Percentiles rank a stretch among this genome's conserved stretches.
These are phyloP conservation scores for Termitomyces sp. DNA, from an alignment of 768 basidiomycete species.

Conservation along the genomic window DNA sequence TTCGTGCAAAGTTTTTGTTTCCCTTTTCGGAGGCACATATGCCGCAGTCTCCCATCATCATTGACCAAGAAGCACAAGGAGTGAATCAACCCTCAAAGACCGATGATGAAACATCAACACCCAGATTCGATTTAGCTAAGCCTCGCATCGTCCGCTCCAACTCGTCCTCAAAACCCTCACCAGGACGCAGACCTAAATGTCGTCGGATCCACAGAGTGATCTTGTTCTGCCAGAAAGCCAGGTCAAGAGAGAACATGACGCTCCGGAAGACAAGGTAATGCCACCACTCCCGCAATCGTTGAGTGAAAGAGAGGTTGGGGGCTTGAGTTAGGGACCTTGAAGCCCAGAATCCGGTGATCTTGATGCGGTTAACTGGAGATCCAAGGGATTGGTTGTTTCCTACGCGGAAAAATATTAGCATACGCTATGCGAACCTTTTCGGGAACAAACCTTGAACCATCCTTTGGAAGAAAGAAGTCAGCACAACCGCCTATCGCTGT, in stretches of 20 bases:
- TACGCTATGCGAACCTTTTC: slow-evolving; percentile 20
- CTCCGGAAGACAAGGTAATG: slow-evolving; percentile 61
- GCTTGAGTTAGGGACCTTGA: slow-evolving; percentile 59
- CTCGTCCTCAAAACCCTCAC: slow-evolving; percentile 75
- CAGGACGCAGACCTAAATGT: slow-evolving; percentile 36
- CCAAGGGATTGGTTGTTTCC: slow-evolving; percentile 83
- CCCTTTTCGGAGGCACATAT: background rate
- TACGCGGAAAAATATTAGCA: slow-evolving; percentile 26
- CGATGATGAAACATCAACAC: slow-evolving; percentile 64
- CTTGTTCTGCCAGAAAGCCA: slow-evolving; percentile 66
- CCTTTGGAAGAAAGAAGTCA: slow-evolving; percentile 15
- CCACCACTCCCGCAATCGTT: slow-evolving; percentile 51
- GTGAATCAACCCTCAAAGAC: slow-evolving; percentile 50
- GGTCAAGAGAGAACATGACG: slow-evolving; percentile 68
- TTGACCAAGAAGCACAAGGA: background rate
- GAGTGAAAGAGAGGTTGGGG: slow-evolving; percentile 36
- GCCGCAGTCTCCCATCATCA: background rate
- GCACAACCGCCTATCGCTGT: background rate
- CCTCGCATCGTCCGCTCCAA: slow-evolving; percentile 72
- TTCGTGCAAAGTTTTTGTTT: slow-evolving; percentile 38
- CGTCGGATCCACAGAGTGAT: slow-evolving; percentile 48
- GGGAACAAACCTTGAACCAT: slow-evolving; percentile 47
- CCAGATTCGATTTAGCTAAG: slow-evolving; percentile 78
- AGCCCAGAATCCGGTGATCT: slow-evolving; percentile 84
- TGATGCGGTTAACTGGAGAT: slow-evolving; percentile 87